phyloP scores from a whole-genome alignment of 2,329 filamentous ascomycete species.

The Aspergillus tanneri region DNA sequence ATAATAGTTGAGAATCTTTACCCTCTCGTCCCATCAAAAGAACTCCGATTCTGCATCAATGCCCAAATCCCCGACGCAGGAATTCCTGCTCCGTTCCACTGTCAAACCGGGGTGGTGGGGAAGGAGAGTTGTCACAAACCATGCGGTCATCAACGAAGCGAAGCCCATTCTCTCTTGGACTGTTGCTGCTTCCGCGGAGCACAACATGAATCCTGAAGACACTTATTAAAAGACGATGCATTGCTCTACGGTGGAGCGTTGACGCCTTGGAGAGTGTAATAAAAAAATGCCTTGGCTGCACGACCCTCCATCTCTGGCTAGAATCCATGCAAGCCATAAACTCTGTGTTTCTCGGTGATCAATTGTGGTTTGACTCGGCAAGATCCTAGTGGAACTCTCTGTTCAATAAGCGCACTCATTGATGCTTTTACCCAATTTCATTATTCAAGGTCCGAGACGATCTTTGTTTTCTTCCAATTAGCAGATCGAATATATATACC shows the following conservation, averaged over 20 bases:
- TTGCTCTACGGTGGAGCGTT: too few species aligned
- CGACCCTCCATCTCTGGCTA: constrained; percentile 9
- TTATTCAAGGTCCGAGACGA: background rate
- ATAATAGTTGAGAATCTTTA: constrained; percentile 10
- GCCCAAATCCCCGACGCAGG: constrained; percentile 18
- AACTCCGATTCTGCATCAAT: constrained; percentile 20
- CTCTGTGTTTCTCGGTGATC: constrained; percentile 12
- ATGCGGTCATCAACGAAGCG: constrained; percentile 5
- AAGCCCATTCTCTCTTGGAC: constrained; percentile 4
- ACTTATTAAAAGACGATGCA: constrained; percentile 2
- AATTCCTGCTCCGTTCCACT: constrained; percentile 10
- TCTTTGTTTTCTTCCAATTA: too few species aligned
- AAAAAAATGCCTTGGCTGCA: background rate
- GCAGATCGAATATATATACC: too few species aligned
- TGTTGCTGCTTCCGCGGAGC: background rate
- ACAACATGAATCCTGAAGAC: background rate
- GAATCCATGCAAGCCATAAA: constrained; percentile 21
- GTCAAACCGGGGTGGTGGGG: too few species aligned
- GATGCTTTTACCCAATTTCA: background rate
- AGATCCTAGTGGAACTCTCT: constrained; percentile 14
- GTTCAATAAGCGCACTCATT: constrained; percentile 13
- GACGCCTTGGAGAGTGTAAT: too few species aligned
- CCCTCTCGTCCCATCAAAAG: constrained; percentile 7
- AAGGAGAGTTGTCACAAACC: constrained; percentile 9
- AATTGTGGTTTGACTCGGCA: constrained; percentile 11